Evolutionary conservation across 2,329 filamentous ascomycete species (phyloP).

Genomic region (Colletotrichum destructivum): DNA sequence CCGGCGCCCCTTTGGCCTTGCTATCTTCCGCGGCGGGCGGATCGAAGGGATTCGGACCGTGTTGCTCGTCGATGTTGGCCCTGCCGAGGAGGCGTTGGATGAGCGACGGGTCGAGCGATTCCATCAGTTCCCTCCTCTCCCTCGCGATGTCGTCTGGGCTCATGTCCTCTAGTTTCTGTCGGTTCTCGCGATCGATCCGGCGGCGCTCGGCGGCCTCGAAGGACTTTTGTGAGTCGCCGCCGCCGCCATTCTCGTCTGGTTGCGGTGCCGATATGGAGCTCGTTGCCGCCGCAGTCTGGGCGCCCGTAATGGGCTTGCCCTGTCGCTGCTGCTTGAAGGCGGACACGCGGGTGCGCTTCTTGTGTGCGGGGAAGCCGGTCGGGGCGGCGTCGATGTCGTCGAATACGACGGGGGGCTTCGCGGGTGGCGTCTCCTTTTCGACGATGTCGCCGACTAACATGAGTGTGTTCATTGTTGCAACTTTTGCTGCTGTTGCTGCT

Average conservation of each 20-base stretch:
- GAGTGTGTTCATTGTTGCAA: constrained; percentile 51
- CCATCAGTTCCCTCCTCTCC: constrained; percentile 85
- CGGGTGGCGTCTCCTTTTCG: constrained; percentile 76
- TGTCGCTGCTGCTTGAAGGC: constrained; percentile 83
- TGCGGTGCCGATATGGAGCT: constrained; percentile 7
- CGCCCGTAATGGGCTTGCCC: constrained; percentile 47
- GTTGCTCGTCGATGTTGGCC: constrained; percentile 79
- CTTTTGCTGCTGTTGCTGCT: neutral
- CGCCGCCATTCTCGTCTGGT: constrained; percentile 22
- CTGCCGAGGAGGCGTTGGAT: constrained; percentile 83
- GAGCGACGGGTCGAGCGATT: constrained; percentile 80
- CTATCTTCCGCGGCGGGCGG: constrained; percentile 34
- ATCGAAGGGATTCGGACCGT: constrained; percentile 62
- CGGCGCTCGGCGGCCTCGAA: constrained; percentile 72
- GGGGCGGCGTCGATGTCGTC: constrained; percentile 70
- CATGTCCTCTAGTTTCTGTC: constrained; percentile 81
- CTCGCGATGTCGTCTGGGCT: constrained; percentile 84
- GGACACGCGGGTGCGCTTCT: constrained; percentile 80
- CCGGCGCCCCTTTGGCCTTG: constrained; percentile 23
- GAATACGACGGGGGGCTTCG: constrained; percentile 72
- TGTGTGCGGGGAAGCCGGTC: constrained; percentile 91
- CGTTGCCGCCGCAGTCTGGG: constrained; percentile 39
- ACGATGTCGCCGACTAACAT: constrained; percentile 83
- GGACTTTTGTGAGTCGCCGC: constrained; percentile 39
- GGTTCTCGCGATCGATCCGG: constrained; percentile 88